Percentiles rank a stretch among this genome's conserved stretches.
Evolutionary conservation across 2,329 filamentous ascomycete species (phyloP).

Genomic region (Knufia fluminis): DNA sequence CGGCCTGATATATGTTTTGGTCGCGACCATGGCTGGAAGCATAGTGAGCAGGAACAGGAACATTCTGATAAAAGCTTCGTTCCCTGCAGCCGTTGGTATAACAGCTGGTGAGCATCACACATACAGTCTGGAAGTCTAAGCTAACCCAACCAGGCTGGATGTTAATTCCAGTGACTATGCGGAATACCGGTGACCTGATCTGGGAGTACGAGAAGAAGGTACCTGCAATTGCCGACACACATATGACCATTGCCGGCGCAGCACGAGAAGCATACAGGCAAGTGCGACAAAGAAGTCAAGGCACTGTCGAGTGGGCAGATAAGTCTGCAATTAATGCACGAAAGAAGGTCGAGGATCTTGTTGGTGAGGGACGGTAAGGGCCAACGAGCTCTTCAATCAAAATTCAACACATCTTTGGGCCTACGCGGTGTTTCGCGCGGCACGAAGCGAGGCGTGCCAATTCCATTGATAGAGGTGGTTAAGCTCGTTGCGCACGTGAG

Average conservation of each 20-base stretch:
- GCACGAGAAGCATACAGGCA: conserved; percentile 62
- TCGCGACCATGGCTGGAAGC: conserved; percentile 87
- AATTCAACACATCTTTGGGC: too few relatives aligned
- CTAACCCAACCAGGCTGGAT: conserved; percentile 47
- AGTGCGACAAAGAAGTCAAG: conserved; percentile 62
- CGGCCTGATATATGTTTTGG: conserved; percentile 81
- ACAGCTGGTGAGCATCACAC: conserved; percentile 47
- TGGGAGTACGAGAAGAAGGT: conserved; percentile 92
- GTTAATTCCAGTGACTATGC: conserved; percentile 79
- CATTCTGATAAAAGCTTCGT: conserved; percentile 65
- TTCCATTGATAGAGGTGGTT: not conserved
- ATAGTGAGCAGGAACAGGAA: conserved; percentile 85
- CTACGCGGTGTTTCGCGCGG: too few relatives aligned
- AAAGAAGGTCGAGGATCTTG: conserved; percentile 20
- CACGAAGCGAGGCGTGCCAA: too few relatives aligned
- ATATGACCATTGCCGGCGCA: conserved; percentile 61
- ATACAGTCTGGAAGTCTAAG: not conserved
- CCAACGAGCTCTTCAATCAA: too few relatives aligned
- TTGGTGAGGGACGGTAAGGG: conserved; percentile 22
- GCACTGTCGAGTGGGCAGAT: conserved; percentile 43
- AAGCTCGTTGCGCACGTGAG: too few relatives aligned
- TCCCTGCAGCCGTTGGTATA: conserved; percentile 71
- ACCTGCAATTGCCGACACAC: conserved; percentile 72
- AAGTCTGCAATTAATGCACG: conserved; percentile 16
- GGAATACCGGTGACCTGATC: conserved; percentile 73